Percentiles rank a stretch among this genome's conserved stretches.
Conservation (phyloP, 148 eudicot genomes). For the Polygonum maritimum region DNA sequence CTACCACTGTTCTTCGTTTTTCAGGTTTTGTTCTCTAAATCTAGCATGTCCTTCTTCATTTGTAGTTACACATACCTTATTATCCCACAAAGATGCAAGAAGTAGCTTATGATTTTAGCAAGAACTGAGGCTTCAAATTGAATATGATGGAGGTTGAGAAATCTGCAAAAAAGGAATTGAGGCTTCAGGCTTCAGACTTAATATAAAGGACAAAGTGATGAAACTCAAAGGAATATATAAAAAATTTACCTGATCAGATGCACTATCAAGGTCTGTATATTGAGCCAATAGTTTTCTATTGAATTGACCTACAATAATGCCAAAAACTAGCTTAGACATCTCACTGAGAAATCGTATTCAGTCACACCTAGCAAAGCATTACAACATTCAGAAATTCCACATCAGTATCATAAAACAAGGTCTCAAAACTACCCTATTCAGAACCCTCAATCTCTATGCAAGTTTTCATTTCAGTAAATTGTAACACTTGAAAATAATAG, state of each 20-base stretch:
- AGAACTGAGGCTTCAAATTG: too few species aligned
- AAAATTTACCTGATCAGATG: not conserved
- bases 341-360: not conserved
- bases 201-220: too few species aligned
- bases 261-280: not conserved
- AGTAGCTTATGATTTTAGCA: too few species aligned
- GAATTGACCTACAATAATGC: not conserved
- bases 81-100: too few species aligned
- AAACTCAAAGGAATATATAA: not conserved
- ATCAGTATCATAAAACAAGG: not conserved
- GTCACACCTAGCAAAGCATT: not conserved
- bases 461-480: too few species aligned
- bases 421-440: not conserved
- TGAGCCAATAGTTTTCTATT: not conserved
- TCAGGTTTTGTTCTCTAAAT: too few species aligned
- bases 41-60: too few species aligned
- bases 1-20: too few species aligned
- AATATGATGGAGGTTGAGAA: too few species aligned
- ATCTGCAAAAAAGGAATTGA: too few species aligned
- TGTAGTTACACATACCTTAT: too few species aligned
- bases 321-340: not conserved
- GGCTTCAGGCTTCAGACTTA: too few species aligned
- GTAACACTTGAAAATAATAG: not conserved
- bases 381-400: not conserved
- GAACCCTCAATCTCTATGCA: not conserved